phyloP scores from a whole-genome alignment of 768 basidiomycete genomes.

The Boletellus ananiceps region DNA sequence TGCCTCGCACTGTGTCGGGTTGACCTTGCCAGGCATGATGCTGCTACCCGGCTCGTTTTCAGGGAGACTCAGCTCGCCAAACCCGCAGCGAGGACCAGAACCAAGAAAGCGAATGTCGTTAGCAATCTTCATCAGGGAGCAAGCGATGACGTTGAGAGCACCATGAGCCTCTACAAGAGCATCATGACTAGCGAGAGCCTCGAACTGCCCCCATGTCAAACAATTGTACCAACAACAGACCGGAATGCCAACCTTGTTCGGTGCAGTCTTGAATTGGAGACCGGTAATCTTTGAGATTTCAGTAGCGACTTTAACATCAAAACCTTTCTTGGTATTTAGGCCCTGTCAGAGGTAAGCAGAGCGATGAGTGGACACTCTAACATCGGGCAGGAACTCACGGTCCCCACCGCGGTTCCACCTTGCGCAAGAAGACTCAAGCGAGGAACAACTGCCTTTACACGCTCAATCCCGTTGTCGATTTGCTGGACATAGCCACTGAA shows the following conservation, averaged over 20 bases:
- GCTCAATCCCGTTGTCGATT: constrained; percentile 82
- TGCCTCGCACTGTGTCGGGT: constrained; percentile 98
- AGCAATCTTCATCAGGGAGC: constrained; percentile 98
- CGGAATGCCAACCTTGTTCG: constrained; percentile 76
- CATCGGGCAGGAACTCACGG: constrained; percentile 48
- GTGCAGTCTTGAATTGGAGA: constrained; percentile 89
- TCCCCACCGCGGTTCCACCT: constrained; percentile 98
- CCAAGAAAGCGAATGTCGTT: constrained; percentile 98
- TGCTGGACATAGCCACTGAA: constrained; percentile 98
- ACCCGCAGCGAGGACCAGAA: constrained; percentile 95
- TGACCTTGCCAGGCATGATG: constrained; percentile 99
- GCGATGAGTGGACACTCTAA: constrained; percentile 1
- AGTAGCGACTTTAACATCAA: constrained; percentile 89
- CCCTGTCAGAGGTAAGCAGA: constrained; percentile 49
- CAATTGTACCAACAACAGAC: background rate
- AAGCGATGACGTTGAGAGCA: constrained; percentile 93
- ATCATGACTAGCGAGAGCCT: constrained; percentile 96
- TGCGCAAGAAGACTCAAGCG: constrained; percentile 89
- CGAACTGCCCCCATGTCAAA: constrained; percentile 58
- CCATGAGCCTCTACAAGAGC: constrained; percentile 97
- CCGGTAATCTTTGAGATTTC: constrained; percentile 92
- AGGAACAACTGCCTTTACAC: constrained; percentile 76
- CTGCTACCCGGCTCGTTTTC: constrained; percentile 99
- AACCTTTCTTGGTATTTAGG: constrained; percentile 93
- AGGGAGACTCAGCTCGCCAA: constrained; percentile 90